Conservation (phyloP, 306 rosid genomes). For the Vachellia pachyceras region DNA sequence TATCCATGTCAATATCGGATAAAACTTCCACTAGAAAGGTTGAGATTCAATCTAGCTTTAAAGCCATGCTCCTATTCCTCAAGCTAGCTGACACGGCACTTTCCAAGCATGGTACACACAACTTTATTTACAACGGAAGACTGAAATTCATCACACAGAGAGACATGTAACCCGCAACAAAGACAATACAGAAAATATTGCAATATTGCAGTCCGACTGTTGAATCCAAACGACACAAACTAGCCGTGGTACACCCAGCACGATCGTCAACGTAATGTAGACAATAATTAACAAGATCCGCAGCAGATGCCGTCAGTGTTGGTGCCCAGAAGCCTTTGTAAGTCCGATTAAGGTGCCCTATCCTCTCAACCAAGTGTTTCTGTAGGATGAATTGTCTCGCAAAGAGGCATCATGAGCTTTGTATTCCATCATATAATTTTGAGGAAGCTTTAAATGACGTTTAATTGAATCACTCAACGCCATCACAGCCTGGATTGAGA, state of each 20-base stretch:
- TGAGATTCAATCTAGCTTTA: background rate
- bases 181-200: slow-evolving; percentile 28
- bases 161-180: background rate
- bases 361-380: slow-evolving; percentile 98
- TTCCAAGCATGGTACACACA: background rate
- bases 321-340: slow-evolving; percentile 24
- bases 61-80: slow-evolving; percentile 16
- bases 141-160: slow-evolving; percentile 14
- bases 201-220: slow-evolving; percentile 7
- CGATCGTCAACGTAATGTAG: slow-evolving; percentile 22
- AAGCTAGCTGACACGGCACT: slow-evolving; percentile 6
- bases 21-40: background rate
- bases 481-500: slow-evolving; percentile 79
- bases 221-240: slow-evolving; percentile 39
- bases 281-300: slow-evolving; percentile 6
- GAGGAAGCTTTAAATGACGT: slow-evolving; percentile 93
- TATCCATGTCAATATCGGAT: background rate
- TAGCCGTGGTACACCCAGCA: slow-evolving; percentile 29
- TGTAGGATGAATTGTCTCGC: slow-evolving; percentile 92
- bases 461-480: slow-evolving; percentile 89
- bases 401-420: slow-evolving; percentile 96
- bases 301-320: background rate
- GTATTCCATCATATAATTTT: slow-evolving; percentile 92
- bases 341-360: slow-evolving; percentile 36
- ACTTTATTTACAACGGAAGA: slow-evolving; percentile 41